Evolutionary conservation across 306 rosid species (phyloP).

Genomic region (Herpetospermum pedunculosum): DNA sequence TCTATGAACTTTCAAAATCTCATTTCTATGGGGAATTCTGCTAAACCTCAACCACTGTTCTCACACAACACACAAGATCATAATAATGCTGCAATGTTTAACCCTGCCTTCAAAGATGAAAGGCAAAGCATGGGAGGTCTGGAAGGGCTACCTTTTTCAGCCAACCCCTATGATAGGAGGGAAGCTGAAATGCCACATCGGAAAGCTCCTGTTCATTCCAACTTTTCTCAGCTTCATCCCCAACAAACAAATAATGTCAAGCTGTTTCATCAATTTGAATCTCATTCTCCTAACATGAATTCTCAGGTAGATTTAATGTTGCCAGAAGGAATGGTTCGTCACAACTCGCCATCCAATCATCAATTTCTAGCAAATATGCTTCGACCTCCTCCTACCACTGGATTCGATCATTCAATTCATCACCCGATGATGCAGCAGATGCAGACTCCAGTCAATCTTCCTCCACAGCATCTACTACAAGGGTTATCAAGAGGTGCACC

Average conservation of each 20-base stretch:
- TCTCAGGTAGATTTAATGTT: conserved; percentile 48
- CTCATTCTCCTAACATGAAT: conserved; percentile 46
- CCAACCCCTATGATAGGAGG: conserved; percentile 50
- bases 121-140: conserved; percentile 45
- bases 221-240: conserved; percentile 51
- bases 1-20: conserved; percentile 41
- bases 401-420: conserved; percentile 50
- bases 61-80: conserved; percentile 37
- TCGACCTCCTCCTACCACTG: conserved; percentile 55
- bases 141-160: conserved; percentile 47
- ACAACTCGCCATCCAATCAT: conserved; percentile 43
- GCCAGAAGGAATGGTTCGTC: conserved; percentile 50
- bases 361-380: conserved; percentile 58
- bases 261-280: conserved; percentile 51
- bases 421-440: conserved; percentile 70
- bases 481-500: conserved; percentile 59
- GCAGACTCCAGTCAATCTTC: conserved; percentile 54
- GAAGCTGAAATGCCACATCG: conserved; percentile 50
- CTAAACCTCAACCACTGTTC: conserved; percentile 34
- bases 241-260: conserved; percentile 47
- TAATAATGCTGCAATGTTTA: conserved; percentile 48
- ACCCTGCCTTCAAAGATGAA: conserved; percentile 49
- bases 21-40: conserved; percentile 38
- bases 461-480: conserved; percentile 53
- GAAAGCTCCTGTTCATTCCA: conserved; percentile 42